These are phyloP conservation scores for Pyrrhoderma noxium DNA, from an alignment of 1,284 basidiomycete species.

Conservation along the genomic window DNA sequence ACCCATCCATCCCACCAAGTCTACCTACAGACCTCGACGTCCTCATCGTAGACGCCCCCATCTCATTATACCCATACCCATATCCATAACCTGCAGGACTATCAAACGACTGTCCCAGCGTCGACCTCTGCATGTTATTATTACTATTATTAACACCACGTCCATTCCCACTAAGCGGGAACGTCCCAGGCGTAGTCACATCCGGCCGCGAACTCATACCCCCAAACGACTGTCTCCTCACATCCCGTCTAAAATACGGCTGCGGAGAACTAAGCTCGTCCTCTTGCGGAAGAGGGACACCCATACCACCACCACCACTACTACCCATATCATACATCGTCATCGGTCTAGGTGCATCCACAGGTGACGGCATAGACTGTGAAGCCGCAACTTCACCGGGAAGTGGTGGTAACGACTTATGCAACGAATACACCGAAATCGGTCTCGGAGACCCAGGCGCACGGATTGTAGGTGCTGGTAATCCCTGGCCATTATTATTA, in stretches of 20 bases:
- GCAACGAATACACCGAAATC: constrained; percentile 40
- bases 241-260: constrained; percentile 54
- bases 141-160: too few relatives aligned
- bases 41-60: constrained; percentile 29
- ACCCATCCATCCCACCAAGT: constrained; percentile 35
- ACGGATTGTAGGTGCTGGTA: constrained; percentile 26
- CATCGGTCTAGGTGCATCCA: constrained; percentile 41
- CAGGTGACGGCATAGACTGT: constrained; percentile 30
- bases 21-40: constrained; percentile 47
- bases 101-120: constrained; percentile 3
- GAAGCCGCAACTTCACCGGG: constrained; percentile 46
- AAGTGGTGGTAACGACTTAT: constrained; percentile 72
- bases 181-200: constrained; percentile 42
- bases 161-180: constrained; percentile 26
- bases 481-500: constrained; percentile 24
- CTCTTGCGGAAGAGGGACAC: constrained; percentile 8
- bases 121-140: background rate
- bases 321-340: constrained; percentile 51
- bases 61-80: constrained; percentile 49
- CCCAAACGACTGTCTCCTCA: constrained; percentile 65
- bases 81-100: too few relatives aligned
- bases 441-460: constrained; percentile 27
- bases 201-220: constrained; percentile 53
- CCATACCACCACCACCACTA: background rate
- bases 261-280: constrained; percentile 44